Evolutionary conservation across 805 yeast species (phyloP), one percentile per base, ranked within the genome.

Genomic region (Millerozyma miso): DNA sequence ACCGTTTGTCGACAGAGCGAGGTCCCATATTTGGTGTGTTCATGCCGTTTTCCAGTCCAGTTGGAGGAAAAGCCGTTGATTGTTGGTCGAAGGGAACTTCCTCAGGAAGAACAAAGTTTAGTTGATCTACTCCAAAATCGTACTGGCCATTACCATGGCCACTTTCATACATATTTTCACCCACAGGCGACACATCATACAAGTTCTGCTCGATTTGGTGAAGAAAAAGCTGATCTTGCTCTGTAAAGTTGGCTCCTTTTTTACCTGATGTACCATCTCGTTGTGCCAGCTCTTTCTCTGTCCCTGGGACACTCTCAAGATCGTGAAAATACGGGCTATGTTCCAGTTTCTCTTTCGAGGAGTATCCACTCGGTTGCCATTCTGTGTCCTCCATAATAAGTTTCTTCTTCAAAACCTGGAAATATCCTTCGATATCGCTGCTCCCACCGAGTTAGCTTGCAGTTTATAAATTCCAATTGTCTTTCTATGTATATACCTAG

Each of bases 131-230:
- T 15, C 53, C 54, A 39, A 56, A 56, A 33, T 59, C 62, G 43
- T 53, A 57, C 32, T 48, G 46, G 37, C 39, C 49, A 32, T 14
- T 35, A 15, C 44, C 37, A 16, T 35, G 35, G 31, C 40, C 39
- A 26, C 39, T 41, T 3, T 19, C 36, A 16, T 31, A 14, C 29
- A n/a, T 8, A 8, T 4, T 7, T 14, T 34, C 32, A 6, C 20
- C 17, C 19, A 29, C 13, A 5, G 26, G 12, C 7, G 29, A 34
- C 7, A 16, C 29, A 7, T n/a, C 17, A 48, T 63, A 63, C 33
- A 63, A 45, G 40, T 56, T 58, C 17, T 53, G 54, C 33, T 63
- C 67, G 20, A 65, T 45, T 40, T 62, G 65, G 32, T 60, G 59
- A 33, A 64, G 50, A 36, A 59, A 55, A 45, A 51, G 46, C 36